Evolutionary conservation across 441 rosid species (phyloP), one percentile per base, ranked within the genome.

Genomic region (Adansonia grandidieri): DNA sequence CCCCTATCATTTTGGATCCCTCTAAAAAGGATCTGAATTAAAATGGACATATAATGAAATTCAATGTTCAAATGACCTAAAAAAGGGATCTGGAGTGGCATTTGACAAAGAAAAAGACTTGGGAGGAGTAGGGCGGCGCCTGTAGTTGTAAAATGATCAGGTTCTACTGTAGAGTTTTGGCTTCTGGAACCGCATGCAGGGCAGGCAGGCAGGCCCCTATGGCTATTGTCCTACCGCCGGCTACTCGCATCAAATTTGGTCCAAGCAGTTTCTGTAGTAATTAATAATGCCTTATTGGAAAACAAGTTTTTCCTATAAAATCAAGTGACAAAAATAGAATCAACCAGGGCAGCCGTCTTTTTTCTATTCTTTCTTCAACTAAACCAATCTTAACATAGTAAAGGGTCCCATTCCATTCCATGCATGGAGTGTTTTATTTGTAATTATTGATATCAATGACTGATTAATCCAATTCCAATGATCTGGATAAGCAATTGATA

Each of bases 1-100:
- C 15, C n/a, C 58, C 45, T 63, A 32, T 63, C 67, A 32, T 63
- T 63, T 63, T 63, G 67, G 67, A 32, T 44, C 44, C 7, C 28
- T 28, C 44, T 62, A 62, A 47, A 47, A 1, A 9, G 50, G 50
- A 47, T 47, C 50, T 47, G 50, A 45, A 47, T 47, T 47, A 47
- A 11, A 58, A 58, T 58, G 65, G 65, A 22, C 40, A 22, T 37
- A 22, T 22, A 24, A 61, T 22, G 9, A 24, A 24, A 61, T 61
- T 61, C 22, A 60, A 60, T 60, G 24, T 57, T 57, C 37, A 60
- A 6, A 19, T 57, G 19, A 9, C 24, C 20, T 4, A 32, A 32
- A 32, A 32, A 32, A 32, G 40, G 5, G 40, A 32, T 32, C 40
- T 32, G 40, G 4, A 32, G 40, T 32, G 40, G 24, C 9, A 17